Evolutionary conservation across 2,329 filamentous ascomycete genomes (phyloP).

Genomic region (Fusarium sp.): DNA sequence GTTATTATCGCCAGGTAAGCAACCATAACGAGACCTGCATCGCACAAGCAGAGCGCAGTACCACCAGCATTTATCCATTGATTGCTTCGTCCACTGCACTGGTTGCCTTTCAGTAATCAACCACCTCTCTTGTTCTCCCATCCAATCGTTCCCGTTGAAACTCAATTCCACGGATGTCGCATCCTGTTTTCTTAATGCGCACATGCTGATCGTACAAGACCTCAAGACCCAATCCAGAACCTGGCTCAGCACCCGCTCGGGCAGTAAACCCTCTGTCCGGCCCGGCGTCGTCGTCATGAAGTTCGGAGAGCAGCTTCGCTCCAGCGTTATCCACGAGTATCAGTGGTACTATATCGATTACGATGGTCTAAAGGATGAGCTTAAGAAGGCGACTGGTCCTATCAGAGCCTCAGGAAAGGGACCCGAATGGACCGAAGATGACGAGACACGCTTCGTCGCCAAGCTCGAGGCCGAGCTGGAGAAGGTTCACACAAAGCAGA

Average conservation of each 20-base stretch:
- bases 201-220: conserved; percentile 67
- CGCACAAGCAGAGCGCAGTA: conserved; percentile 4
- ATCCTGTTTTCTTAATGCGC: conserved; percentile 41
- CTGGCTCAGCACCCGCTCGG: conserved; percentile 55
- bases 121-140: not conserved
- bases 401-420: conserved; percentile 55
- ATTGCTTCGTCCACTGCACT: conserved; percentile 14
- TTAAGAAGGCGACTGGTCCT: conserved; percentile 77
- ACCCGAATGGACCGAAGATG: conserved; percentile 86
- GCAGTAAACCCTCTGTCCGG: conserved; percentile 49
- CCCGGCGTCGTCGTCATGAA: conserved; percentile 74
- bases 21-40: conserved; percentile 15
- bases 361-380: conserved; percentile 87
- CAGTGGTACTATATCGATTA: conserved; percentile 99
- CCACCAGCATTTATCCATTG: conserved; percentile 9
- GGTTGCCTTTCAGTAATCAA: conserved; percentile 8
- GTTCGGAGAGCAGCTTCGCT: conserved; percentile 97
- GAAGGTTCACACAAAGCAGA: conserved; percentile 97
- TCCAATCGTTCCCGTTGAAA: conserved; percentile 2
- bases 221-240: conserved; percentile 57
- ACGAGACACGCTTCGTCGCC: conserved; percentile 89
- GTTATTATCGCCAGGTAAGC: conserved; percentile 37
- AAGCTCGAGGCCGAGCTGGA: conserved; percentile 92
- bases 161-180: conserved; percentile 25
- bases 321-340: conserved; percentile 96